Conservation (phyloP, 768 basidiomycete species). For the Leccinum uliginosum region DNA sequence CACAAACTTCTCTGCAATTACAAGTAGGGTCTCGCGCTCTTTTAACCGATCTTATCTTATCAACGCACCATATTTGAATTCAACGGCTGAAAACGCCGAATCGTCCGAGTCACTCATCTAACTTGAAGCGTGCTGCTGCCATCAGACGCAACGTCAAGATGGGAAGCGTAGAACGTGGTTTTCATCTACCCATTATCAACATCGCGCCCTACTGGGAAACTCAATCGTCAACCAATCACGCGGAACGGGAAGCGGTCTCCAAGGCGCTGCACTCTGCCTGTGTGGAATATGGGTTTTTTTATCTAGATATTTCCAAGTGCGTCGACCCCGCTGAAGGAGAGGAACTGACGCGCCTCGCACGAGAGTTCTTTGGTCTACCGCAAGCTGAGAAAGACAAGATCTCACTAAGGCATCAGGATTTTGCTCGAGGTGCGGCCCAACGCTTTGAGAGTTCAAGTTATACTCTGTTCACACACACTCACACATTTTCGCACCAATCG, state of each 20-base stretch:
- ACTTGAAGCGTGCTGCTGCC: background rate
- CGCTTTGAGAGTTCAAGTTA: background rate
- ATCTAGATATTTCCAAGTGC: slow-evolving; percentile 65
- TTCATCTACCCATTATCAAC: slow-evolving; percentile 63
- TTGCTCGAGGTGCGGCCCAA: slow-evolving; percentile 60
- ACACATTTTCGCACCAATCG: background rate
- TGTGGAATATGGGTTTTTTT: slow-evolving; percentile 84
- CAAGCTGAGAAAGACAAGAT: slow-evolving; percentile 78
- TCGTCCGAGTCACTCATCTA: background rate
- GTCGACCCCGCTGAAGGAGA: slow-evolving; percentile 56
- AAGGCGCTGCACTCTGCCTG: slow-evolving; percentile 70
- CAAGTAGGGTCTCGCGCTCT: background rate
- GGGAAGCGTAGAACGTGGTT: slow-evolving; percentile 2
- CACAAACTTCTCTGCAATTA: background rate
- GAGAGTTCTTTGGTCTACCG: slow-evolving; percentile 68
- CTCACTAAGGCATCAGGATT: slow-evolving; percentile 62
- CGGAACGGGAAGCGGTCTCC: slow-evolving; percentile 41
- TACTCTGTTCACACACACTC: background rate
- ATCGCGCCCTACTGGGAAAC: slow-evolving; percentile 59
- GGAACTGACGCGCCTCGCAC: slow-evolving; percentile 59
- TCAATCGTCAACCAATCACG: slow-evolving; percentile 26
- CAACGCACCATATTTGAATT: background rate
- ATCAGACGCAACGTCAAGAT: slow-evolving; percentile 4
- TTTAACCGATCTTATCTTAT: slow-evolving; percentile 17
- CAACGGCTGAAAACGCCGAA: background rate